phyloP scores from a whole-genome alignment of 257 asterid genomes.

The Salvia hispanica region DNA sequence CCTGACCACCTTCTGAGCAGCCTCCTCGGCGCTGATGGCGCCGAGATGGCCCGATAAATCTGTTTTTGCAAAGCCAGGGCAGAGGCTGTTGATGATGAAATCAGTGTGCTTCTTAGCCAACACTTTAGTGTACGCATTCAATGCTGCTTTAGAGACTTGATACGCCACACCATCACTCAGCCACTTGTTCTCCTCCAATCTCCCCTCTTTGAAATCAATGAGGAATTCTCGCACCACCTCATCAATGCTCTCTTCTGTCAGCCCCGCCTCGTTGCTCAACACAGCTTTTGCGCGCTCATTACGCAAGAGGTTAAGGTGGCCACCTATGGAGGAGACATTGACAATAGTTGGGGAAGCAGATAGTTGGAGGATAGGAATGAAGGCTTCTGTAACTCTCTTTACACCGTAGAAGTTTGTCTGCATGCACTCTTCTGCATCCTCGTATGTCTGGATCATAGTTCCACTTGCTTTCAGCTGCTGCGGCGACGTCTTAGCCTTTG shows the following conservation, averaged over 20 bases:
- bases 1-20: constrained; percentile 45
- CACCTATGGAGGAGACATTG: constrained; percentile 49
- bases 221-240: constrained; percentile 43
- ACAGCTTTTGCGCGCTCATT: constrained; percentile 49
- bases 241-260: constrained; percentile 45
- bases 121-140: constrained; percentile 48
- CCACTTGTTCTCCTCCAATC: constrained; percentile 45
- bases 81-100: constrained; percentile 40
- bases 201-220: constrained; percentile 38
- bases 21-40: constrained; percentile 35
- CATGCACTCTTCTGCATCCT: constrained; percentile 44
- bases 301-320: constrained; percentile 39
- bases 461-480: constrained; percentile 31
- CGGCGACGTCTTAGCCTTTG: constrained; percentile 30
- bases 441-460: constrained; percentile 30
- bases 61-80: constrained; percentile 58
- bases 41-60: constrained; percentile 43
- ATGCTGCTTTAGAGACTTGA: constrained; percentile 53
- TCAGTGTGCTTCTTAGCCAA: constrained; percentile 42
- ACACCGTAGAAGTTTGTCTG: constrained; percentile 49
- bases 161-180: constrained; percentile 45
- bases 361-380: constrained; percentile 42
- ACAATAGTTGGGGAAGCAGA: constrained; percentile 56
- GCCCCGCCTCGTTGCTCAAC: constrained; percentile 34
- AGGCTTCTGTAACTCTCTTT: constrained; percentile 43